A percentile compares a stretch with the other conserved stretches of the same genome.
Evolutionary conservation across 1,284 basidiomycete species (phyloP).

Genomic region (Violaceomyces palustris): DNA sequence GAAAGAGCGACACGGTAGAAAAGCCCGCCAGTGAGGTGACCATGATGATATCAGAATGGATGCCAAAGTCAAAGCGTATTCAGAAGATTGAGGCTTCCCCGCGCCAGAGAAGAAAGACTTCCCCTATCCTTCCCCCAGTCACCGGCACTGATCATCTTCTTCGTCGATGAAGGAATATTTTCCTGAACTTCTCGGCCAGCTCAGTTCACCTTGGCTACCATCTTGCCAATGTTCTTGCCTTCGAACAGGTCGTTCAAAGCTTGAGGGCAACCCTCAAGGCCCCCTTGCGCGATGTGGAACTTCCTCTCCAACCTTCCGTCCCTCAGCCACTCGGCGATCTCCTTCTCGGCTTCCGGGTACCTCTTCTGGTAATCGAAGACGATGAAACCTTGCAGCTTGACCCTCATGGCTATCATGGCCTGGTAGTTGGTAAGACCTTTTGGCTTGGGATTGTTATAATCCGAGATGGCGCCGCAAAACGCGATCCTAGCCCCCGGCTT

Average conservation of each 20-base stretch:
- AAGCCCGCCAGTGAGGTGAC: no score
- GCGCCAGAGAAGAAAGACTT: no score
- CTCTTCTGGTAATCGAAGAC: constrained; percentile 24
- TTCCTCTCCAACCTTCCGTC: constrained; percentile 73
- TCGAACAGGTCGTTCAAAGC: constrained; percentile 34
- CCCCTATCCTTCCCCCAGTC: no score
- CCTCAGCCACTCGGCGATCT: constrained; percentile 59
- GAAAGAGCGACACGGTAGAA: no score
- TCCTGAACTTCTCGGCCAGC: no score
- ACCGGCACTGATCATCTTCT: no score
- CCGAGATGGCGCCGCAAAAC: constrained; percentile 68
- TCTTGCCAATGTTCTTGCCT: constrained; percentile 38
- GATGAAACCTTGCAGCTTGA: constrained; percentile 71
- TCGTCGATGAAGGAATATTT: no score
- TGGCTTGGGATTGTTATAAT: constrained; percentile 51
- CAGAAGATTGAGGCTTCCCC: no score
- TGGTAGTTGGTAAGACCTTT: constrained; percentile 54
- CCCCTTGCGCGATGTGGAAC: constrained; percentile 27
- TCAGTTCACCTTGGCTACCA: constrained; percentile 37
- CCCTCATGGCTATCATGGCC: constrained; percentile 68
- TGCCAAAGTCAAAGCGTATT: no score
- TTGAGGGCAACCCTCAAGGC: constrained; percentile 17
- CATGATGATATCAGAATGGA: no score
- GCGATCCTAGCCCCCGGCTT: constrained; percentile 72
- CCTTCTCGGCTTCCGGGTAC: constrained; percentile 39